These are phyloP conservation scores for Rubia occidens DNA, from an alignment of 305 asterid genomes.

Conservation along the genomic window DNA sequence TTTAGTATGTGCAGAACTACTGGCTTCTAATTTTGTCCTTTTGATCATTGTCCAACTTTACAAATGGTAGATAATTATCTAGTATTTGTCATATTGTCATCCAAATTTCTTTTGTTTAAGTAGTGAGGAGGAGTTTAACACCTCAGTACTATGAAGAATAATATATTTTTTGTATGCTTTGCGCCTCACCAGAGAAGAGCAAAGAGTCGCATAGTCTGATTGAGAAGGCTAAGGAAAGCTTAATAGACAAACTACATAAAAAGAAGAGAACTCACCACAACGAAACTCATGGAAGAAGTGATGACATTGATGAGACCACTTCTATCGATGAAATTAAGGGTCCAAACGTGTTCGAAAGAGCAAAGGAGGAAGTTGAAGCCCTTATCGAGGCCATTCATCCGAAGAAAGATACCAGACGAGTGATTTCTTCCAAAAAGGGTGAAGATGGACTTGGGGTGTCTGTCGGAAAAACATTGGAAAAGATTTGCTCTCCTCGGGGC, in stretches of 20 bases:
- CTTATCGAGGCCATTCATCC: slow-evolving; percentile 40
- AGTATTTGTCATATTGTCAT: not conserved
- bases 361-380: slow-evolving; percentile 76
- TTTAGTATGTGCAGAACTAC: not conserved
- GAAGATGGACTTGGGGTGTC: slow-evolving; percentile 26
- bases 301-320: slow-evolving; percentile 43
- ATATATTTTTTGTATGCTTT: not conserved
- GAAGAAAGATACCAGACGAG: slow-evolving; percentile 31
- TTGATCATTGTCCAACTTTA: not conserved
- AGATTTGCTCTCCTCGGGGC: slow-evolving; percentile 29
- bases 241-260: slow-evolving; percentile 20
- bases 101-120: not conserved
- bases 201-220: slow-evolving; percentile 20
- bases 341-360: slow-evolving; percentile 57
- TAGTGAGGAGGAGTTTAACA: no score
- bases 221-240: slow-evolving; percentile 31
- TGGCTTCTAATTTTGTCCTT: not conserved
- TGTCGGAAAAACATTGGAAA: slow-evolving; percentile 32
- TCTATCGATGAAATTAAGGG: slow-evolving; percentile 40
- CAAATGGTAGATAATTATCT: not conserved
- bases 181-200: slow-evolving; percentile 26
- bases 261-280: slow-evolving; percentile 29
- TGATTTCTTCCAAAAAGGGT: slow-evolving; percentile 23
- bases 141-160: no score
- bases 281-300: slow-evolving; percentile 65